Conservation (phyloP, 2,329 filamentous ascomycete genomes). For the Tolypocladium tundrense region DNA sequence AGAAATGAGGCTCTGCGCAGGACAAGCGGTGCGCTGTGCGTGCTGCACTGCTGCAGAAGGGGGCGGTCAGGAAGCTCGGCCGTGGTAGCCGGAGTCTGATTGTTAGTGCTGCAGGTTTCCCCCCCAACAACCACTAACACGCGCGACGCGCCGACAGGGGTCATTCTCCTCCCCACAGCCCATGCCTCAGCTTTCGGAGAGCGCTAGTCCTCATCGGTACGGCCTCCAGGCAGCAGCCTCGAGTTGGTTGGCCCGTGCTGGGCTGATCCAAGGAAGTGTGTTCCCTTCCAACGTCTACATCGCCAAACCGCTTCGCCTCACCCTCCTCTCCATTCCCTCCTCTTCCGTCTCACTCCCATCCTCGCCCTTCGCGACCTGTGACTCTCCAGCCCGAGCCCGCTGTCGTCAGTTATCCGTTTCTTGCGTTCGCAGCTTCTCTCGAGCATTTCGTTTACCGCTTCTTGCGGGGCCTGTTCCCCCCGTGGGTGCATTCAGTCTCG, state of each 20-base stretch:
- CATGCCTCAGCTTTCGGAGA: slow-evolving; percentile 5
- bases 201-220: slow-evolving; percentile 7
- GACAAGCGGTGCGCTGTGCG: background rate
- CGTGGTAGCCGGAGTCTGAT: no score
- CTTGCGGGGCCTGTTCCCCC: background rate
- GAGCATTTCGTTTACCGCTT: background rate
- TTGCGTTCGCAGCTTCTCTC: background rate
- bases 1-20: background rate
- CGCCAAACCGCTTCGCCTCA: slow-evolving; percentile 2
- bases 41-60: background rate
- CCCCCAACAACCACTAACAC: background rate
- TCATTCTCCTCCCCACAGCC: slow-evolving; percentile 6
- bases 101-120: background rate
- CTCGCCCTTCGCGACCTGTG: background rate
- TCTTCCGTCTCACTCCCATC: background rate
- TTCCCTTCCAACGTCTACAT: slow-evolving; percentile 5
- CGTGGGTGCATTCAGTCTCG: background rate
- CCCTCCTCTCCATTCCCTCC: slow-evolving; percentile 1
- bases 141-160: slow-evolving; percentile 4
- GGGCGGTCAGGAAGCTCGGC: background rate
- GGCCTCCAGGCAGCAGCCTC: slow-evolving; percentile 12
- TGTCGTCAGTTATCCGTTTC: background rate
- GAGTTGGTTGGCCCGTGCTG: slow-evolving; percentile 1
- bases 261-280: slow-evolving; percentile 6
- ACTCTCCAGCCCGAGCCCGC: slow-evolving; percentile 2